Evolutionary conservation across 306 rosid genomes (phyloP), one percentile per base, ranked within the genome.

Genomic region (Boehmeria nivea): DNA sequence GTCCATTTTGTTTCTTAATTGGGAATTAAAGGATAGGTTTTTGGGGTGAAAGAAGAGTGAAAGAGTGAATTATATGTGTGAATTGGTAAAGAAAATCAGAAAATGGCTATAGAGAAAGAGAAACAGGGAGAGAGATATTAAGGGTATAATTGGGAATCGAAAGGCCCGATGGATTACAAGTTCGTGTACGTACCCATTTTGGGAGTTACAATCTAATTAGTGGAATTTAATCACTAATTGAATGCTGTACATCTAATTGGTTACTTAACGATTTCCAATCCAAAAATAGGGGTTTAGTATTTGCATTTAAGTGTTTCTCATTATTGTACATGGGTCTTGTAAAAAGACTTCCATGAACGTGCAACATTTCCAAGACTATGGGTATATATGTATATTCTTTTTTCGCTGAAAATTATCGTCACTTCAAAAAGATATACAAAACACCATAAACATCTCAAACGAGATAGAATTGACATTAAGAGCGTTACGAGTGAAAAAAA

Each of bases 141-240:
- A n/a, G 57, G 15, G 17, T 44, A 42, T 52, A 65, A 24, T 21
- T 40, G 58, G 45, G 43, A 61, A 49, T 28, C 12, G 55, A 31
- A 39, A 11, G 48, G 36, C n/a, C n/a, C n/a, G 53, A 54, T 6
- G 17, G 36, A 37, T 51, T 27, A 61, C 65, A 43, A 44, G 67
- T 60, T 59, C 34, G 72, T 62, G 79, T 56, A 44, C 57, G 49
- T 45, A 18, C 15, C 8, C n/a, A 13, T 57, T 46, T 0, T 31
- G 64, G 76, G 80, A 70, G 80, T 87, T 79, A 79, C 78, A 39
- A 63, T 57, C 75, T 54, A n/a, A n/a, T n/a, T 20, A 34, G 67
- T 53, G 64, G 53, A 42, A 47, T 62, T 44, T 22, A 61, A 18
- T 70, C 22, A 56, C 48, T 72, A 40, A 59, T 21, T 75, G 40